Base-by-base conservation (phyloP, 305 asterid species). In the Lippia alba region DNA sequence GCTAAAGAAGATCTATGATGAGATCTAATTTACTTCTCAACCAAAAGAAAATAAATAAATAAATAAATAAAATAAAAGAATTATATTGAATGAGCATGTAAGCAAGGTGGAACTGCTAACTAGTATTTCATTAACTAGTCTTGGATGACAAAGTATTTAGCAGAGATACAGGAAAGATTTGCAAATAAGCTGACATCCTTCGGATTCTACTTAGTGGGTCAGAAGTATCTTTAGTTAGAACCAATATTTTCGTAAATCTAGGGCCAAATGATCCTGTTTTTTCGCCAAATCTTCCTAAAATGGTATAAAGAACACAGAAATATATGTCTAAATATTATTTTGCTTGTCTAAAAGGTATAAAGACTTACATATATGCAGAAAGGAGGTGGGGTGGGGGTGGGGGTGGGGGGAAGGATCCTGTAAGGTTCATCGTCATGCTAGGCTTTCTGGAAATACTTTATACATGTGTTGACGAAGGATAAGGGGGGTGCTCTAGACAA, bases 1-100 rank as follows among this genome's bases (percentile, higher is more conserved):
- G 80, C 84, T 82, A 75, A 71, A 77, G 79, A 88, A 83, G 80
- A 91, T 88, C 92, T 88, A 85, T 76, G 84, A 83, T 78, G 81
- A 75, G 86, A 88, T 88, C 85, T 74, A 74, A 34, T 77, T 76
- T 54, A 24, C 50, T 9, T 4, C 54, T n/a, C 54, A 16, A 60
- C 60, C 17, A 12, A 48, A 48, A 55, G 76, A 66, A 71, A 24
- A 24, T 3, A 24, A 24, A n/a, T n/a, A 63, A 62, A 39, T 66
- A 61, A 45, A 12, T 41, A 41, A 1, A 44, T 44, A 44, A 0
- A 44, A 8, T 44, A 66, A 60, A 58, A 49, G 18, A 61, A 56
- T 18, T n/a, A n/a, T n/a, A n/a, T n/a, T 30, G 53, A 66, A 19
- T 20, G 39, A 53, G 12, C 14, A 71, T 44, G 34, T 39, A 34